Conservation (phyloP, 2,329 filamentous ascomycete genomes). For the Decorospora gaudefroyi region DNA sequence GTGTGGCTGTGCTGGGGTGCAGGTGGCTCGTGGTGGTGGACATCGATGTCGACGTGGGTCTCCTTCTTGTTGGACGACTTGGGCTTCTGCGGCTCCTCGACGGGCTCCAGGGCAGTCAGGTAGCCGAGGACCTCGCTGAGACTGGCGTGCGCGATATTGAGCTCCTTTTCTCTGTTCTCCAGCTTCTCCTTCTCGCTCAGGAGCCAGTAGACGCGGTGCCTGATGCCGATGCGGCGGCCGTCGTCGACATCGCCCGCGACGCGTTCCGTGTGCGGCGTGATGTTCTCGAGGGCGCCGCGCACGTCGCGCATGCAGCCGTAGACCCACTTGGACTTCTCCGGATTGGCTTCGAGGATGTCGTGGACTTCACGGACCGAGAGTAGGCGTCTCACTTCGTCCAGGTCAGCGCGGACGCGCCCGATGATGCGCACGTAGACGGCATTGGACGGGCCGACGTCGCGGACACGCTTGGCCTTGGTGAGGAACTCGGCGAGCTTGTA, state of each 20-base stretch:
- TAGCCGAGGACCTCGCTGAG: slow-evolving; percentile 45
- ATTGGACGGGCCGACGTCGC: slow-evolving; percentile 46
- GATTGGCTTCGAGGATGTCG: slow-evolving; percentile 45
- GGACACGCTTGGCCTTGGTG: slow-evolving; percentile 43
- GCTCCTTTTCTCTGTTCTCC: slow-evolving; percentile 46
- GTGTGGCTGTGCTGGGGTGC: slow-evolving; percentile 21
- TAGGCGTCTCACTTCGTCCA: slow-evolving; percentile 47
- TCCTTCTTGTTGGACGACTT: slow-evolving; percentile 28
- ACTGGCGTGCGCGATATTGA: slow-evolving; percentile 41
- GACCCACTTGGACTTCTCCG: slow-evolving; percentile 47
- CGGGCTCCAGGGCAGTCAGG: slow-evolving; percentile 42
- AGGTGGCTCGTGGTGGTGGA: slow-evolving; percentile 29
- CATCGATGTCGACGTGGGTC: slow-evolving; percentile 40
- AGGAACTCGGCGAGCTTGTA: slow-evolving; percentile 49
- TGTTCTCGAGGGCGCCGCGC: slow-evolving; percentile 46
- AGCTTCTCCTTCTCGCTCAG: slow-evolving; percentile 49
- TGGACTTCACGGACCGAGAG: slow-evolving; percentile 46
- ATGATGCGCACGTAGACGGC: slow-evolving; percentile 49
- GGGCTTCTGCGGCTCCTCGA: slow-evolving; percentile 28
- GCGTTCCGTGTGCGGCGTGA: slow-evolving; percentile 45
- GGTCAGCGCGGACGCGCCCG: slow-evolving; percentile 44
- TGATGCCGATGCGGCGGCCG: slow-evolving; percentile 44
- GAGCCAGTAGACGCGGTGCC: slow-evolving; percentile 47
- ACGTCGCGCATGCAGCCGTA: slow-evolving; percentile 45
- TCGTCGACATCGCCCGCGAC: slow-evolving; percentile 43